Evolutionary conservation across 2,329 filamentous ascomycete genomes (phyloP), one percentile per base, ranked within the genome.

Genomic region (Polychaeton citri): DNA sequence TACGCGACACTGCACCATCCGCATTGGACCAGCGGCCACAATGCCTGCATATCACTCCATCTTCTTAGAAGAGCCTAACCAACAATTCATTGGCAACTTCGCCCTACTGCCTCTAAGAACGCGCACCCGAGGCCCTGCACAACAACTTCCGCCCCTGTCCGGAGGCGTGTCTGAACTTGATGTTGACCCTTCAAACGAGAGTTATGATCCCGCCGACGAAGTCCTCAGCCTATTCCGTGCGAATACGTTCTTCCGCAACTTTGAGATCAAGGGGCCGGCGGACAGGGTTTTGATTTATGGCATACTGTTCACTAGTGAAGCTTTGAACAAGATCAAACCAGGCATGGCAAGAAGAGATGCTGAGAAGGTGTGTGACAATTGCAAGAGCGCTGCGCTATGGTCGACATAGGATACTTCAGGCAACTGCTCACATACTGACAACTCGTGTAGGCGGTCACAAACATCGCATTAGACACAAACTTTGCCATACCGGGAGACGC

Each of bases 241-340:
- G 52, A 96, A 98, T 69, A 95, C 88, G 41, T 88, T 98, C 64
- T 98, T 96, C 72, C 82, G 90, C 54, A 98, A 96, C 72, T 98
- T 98, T 54, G 90, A 96, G 70, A 93, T 96, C 67, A 88, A 94
- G 64, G 90, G 90, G 10, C 82, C 85, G 18, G 88, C 90, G 39
- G 90, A 98, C 64, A 75, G 90, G 28, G 76, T 96, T 54, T 72
- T 98, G 48, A 87, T 96, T 54, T 98, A 98, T 65, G 88, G 88
- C 43, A 98, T 95, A 59, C 72, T 93, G 57, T 96, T 88, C 63
- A 73, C 96, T 53, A 88, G 80, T 63, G 87, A 96, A 61, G 87
- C 85, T 52, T 66, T 98, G 57, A 69, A 71, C 52, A 92, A 90
- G 71, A 86, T 96, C 56, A 84, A 79, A 65, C 80, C 85, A 9